Conservation (phyloP, 305 asterid genomes). For the Solanum hybrid region DNA sequence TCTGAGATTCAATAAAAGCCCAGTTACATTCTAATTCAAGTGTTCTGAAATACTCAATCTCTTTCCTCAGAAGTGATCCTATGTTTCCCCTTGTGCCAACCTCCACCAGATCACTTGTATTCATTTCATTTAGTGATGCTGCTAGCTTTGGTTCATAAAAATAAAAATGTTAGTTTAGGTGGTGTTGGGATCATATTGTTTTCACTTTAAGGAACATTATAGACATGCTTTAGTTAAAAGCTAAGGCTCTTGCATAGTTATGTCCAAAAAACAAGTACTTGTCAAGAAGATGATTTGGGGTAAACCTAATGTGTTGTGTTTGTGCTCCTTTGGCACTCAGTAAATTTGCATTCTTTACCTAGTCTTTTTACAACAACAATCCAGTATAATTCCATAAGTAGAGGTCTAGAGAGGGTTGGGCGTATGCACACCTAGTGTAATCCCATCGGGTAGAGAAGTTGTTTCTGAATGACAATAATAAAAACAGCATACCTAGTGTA, state of each 20-base stretch:
- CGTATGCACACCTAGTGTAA: background rate
- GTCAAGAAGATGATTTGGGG: too few species aligned
- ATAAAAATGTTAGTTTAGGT: background rate
- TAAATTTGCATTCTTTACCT: background rate
- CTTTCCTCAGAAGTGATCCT: slow-evolving; percentile 69
- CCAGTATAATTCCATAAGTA: background rate
- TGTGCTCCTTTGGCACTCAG: background rate
- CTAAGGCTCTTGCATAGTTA: background rate
- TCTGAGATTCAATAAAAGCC: slow-evolving; percentile 22
- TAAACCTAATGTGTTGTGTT: too few species aligned
- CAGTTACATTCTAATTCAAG: slow-evolving; percentile 31
- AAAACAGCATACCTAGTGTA: background rate
- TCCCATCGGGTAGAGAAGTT: background rate
- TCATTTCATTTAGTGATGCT: slow-evolving; percentile 20
- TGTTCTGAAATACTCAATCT: slow-evolving; percentile 56
- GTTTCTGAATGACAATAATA: background rate
- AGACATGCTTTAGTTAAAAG: slow-evolving; percentile 1
- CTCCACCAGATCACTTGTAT: slow-evolving; percentile 36
- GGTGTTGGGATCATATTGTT: background rate
- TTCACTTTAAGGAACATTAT: background rate
- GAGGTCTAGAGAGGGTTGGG: background rate
- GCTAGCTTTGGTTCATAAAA: background rate
- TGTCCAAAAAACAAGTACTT: background rate
- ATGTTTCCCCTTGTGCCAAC: slow-evolving; percentile 74
- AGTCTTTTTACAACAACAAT: background rate